These are phyloP conservation scores for Aquilaria sinensis DNA, from an alignment of 345 rosid species.

Conservation along the genomic window DNA sequence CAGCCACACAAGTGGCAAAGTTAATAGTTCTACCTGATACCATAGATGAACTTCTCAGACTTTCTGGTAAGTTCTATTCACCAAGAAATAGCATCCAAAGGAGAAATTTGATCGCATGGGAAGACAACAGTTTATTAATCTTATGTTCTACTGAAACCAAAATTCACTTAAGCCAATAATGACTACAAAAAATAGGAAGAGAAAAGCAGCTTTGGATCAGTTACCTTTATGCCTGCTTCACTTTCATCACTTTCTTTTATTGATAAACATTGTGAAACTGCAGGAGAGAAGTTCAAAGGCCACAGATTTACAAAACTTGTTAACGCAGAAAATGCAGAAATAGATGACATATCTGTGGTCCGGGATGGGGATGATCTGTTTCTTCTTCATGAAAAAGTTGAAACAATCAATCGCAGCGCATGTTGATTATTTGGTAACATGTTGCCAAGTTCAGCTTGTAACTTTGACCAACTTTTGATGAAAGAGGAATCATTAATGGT, in stretches of 20 bases:
- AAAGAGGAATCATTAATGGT: too few species aligned
- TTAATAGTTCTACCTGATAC: conserved; percentile 76
- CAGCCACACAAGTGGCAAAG: conserved; percentile 36
- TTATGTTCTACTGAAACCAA: not conserved
- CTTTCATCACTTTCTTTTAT: conserved; percentile 29
- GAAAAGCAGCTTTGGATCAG: conserved; percentile 1
- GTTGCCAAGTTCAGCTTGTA: too few species aligned
- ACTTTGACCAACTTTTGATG: too few species aligned
- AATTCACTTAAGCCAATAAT: not conserved
- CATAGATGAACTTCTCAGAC: conserved; percentile 63
- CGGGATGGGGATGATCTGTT: conserved; percentile 93
- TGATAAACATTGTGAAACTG: conserved; percentile 33
- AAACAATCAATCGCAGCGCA: conserved; percentile 19
- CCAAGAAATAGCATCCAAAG: conserved; percentile 16
- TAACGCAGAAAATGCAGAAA: conserved; percentile 67
- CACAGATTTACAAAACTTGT: conserved; percentile 43
- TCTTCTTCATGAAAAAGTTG: conserved; percentile 40
- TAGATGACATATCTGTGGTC: conserved; percentile 71
- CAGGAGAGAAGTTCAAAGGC: conserved; percentile 83
- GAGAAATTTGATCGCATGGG: conserved; percentile 20
- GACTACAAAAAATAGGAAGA: conserved; percentile 15
- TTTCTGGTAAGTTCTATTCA: conserved; percentile 64
- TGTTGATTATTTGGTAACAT: conserved; percentile 7
- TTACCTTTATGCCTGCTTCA: conserved; percentile 12
- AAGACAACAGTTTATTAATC: conserved; percentile 3